Percentiles rank a stretch among this genome's conserved stretches.
Evolutionary conservation across 2,329 filamentous ascomycete species (phyloP).

Genomic region (Stylonectria norvegica): DNA sequence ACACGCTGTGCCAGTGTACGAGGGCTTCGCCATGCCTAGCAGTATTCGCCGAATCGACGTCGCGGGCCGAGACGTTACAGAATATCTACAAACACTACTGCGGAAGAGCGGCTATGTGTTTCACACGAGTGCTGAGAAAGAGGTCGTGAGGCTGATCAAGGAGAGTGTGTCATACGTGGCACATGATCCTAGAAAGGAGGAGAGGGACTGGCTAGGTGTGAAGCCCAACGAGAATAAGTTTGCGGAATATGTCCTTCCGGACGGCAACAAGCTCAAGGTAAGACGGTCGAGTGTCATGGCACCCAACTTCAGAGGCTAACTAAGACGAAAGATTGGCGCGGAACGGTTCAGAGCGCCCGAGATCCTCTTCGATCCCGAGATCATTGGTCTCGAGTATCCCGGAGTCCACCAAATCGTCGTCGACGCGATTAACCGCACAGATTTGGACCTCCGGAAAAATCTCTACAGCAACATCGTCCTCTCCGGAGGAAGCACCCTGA

Average conservation of each 20-base stretch:
- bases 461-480: slow-evolving; percentile 96
- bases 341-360: slow-evolving; percentile 95
- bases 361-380: slow-evolving; percentile 95
- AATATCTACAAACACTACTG: slow-evolving; percentile 86
- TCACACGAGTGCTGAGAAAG: slow-evolving; percentile 97
- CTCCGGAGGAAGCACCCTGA: slow-evolving; percentile 91
- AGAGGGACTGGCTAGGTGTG: slow-evolving; percentile 88
- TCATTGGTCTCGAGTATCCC: slow-evolving; percentile 91
- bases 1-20: slow-evolving; percentile 95
- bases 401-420: slow-evolving; percentile 98
- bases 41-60: slow-evolving; percentile 96
- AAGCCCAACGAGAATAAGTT: slow-evolving; percentile 75
- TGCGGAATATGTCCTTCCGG: slow-evolving; percentile 84
- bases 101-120: slow-evolving; percentile 92
- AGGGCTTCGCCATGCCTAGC: slow-evolving; percentile 94
- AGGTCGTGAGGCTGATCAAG: slow-evolving; percentile 96
- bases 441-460: slow-evolving; percentile 90
- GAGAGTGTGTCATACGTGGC: slow-evolving; percentile 92
- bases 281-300: slow-evolving; percentile 1
- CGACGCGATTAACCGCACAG: slow-evolving; percentile 90
- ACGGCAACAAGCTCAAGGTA: slow-evolving; percentile 91
- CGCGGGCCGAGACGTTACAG: slow-evolving; percentile 91
- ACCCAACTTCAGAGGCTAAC: slow-evolving; percentile 15
- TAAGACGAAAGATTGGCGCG: slow-evolving; percentile 65
- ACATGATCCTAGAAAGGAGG: slow-evolving; percentile 84